A percentile compares a stretch with the other conserved stretches of the same genome.
These are phyloP conservation scores for Fusarium sp. DNA, from an alignment of 2,329 filamentous ascomycete genomes.

Conservation along the genomic window DNA sequence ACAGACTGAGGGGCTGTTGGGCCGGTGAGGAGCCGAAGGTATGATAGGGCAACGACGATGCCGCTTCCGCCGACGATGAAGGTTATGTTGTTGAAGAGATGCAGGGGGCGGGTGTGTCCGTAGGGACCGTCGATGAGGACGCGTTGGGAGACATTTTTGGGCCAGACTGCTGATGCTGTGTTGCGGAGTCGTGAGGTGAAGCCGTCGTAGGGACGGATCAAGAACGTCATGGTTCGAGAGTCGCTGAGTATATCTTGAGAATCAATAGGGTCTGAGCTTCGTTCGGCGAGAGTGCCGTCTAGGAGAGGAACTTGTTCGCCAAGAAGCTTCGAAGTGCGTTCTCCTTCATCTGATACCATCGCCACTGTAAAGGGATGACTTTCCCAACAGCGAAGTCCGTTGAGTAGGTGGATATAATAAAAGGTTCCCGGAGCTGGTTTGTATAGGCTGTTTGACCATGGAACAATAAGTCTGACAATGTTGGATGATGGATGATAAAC, in stretches of 20 bases:
- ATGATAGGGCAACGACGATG: constrained; percentile 57
- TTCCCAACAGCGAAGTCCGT: constrained; percentile 59
- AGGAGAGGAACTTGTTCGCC: constrained; percentile 53
- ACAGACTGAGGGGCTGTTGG: constrained; percentile 41
- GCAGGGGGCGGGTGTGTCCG: constrained; percentile 55
- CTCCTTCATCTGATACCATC: constrained; percentile 38
- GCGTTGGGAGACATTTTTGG: constrained; percentile 46
- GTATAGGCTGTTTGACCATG: constrained; percentile 52
- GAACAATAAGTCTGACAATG: constrained; percentile 57
- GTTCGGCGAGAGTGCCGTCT: constrained; percentile 15
- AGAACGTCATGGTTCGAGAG: constrained; percentile 52
- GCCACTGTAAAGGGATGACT: constrained; percentile 65
- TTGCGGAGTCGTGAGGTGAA: constrained; percentile 57
- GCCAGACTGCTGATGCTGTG: constrained; percentile 44
- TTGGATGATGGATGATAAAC: constrained; percentile 55
- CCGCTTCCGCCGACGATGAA: constrained; percentile 62
- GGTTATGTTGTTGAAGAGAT: constrained; percentile 55
- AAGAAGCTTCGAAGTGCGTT: constrained; percentile 34
- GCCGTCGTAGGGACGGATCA: constrained; percentile 61
- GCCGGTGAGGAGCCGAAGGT: constrained; percentile 49
- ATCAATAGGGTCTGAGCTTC: neutral
- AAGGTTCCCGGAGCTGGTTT: constrained; percentile 56
- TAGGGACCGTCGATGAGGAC: constrained; percentile 62
- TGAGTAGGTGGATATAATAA: constrained; percentile 60
- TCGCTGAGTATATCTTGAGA: neutral